Base-by-base conservation (phyloP, 441 rosid genomes). In the Mallotus japonicus region DNA sequence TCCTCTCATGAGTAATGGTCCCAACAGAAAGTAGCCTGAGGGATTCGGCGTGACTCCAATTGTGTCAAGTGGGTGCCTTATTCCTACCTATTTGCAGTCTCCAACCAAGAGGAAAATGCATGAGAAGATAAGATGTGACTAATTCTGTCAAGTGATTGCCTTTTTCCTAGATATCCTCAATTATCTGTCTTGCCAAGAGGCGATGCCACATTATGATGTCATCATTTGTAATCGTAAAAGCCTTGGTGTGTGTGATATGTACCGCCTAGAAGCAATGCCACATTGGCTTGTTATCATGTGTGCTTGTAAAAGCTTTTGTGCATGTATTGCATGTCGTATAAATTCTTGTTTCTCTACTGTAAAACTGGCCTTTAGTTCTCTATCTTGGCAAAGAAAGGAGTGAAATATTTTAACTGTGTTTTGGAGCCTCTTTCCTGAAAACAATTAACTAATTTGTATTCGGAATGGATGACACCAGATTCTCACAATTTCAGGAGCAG, bases 1-100 rank as follows among this genome's bases (percentile, higher is more conserved):
- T 82, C 59, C 85, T 83, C 50, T 64, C 86, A 22, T 75, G 71
- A 74, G n/a, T 58, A 82, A 49, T 64, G 58, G 61, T n/a, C 60
- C 10, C 7, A 49, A 40, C 60, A 9, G 49, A 62, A 62, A 7
- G 54, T 44, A 47, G 56, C 68, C 22, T 51, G 47, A 64, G 22
- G 46, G 58, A 16, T 6, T 0, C 16, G 6, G 69, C 20, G 28
- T 17, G 47, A 17, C 22, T 53, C 58, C 37, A 24, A 66, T 50
- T 8, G 47, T 14, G 20, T 34, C 47, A 14, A 40, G 65, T 62
- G 42, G 65, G 19, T 62, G 65, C 11, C 10, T 56, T 56, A 56
- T 56, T 20, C 57, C 57, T 54, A 4, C 57, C 20, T 54, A 54
- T 54, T 7, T 17, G 17, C 9, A 17, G 20, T 54, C 6, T 16